A percentile compares a stretch with the other conserved stretches of the same genome.
Conservation (phyloP, 805 yeast species). For the Hanseniaspora occidentalis region DNA sequence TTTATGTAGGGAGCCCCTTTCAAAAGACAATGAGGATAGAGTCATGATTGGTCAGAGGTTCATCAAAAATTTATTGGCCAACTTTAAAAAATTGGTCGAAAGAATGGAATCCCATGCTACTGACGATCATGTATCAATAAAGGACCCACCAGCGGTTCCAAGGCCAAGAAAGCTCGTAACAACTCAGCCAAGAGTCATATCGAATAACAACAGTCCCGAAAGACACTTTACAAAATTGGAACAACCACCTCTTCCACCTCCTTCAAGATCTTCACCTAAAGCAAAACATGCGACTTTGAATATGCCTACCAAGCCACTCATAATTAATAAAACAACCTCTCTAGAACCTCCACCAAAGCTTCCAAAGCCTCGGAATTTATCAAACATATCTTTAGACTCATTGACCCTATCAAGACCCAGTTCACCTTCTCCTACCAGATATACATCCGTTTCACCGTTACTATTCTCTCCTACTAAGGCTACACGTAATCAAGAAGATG, state of each 20-base stretch:
- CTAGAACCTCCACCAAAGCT: slow-evolving; percentile 2
- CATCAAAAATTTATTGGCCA: slow-evolving; percentile 37
- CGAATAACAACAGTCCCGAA: neutral
- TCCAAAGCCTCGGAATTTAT: slow-evolving; percentile 6
- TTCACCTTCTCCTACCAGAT: neutral
- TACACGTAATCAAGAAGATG: no score
- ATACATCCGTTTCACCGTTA: neutral
- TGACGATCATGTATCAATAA: slow-evolving; percentile 5
- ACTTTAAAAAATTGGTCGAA: slow-evolving; percentile 31
- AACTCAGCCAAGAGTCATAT: neutral
- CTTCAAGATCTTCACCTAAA: neutral
- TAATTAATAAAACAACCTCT: neutral
- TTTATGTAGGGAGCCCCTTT: slow-evolving; percentile 38
- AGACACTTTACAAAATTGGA: neutral
- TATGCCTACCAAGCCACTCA: neutral
- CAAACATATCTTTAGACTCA: neutral
- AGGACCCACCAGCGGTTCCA: neutral
- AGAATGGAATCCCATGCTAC: no score
- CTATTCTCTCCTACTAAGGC: neutral
- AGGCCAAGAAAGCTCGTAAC: neutral
- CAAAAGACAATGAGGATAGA: slow-evolving; percentile 32
- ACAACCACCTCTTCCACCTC: neutral
- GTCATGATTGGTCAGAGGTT: slow-evolving; percentile 41
- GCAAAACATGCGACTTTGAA: neutral
- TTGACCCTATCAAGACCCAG: neutral